Base-by-base conservation (phyloP, 768 basidiomycete genomes). In the Fomitopsis pulvina region DNA sequence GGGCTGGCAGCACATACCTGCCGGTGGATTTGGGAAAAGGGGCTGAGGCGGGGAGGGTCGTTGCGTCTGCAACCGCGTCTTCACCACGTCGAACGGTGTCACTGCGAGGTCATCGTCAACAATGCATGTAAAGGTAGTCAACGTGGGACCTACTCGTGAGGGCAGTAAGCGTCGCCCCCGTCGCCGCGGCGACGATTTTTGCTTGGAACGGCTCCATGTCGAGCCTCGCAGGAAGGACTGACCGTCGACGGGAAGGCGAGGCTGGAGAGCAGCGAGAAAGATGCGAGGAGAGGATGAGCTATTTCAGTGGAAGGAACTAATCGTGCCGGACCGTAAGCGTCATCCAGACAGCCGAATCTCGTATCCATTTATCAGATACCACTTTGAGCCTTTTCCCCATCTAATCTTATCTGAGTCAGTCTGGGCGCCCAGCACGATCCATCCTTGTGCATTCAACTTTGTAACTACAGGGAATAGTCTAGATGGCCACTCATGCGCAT, bases 51-150 rank as follows among this genome's bases (percentile, higher is more conserved):
- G 55, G 38, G 45, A 37, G 20, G 75, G 71, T n/a, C 84, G 85
- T 64, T 89, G 92, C 0, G 96, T 98, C 66, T 99, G 96, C 16
- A 99, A 72, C 25, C 96, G 82, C 11, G 95, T 98, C 67, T 98
- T 98, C 57, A 98, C 78, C 48, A 99, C 92, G 68, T 99, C 96
- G 66, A 99, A 99, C 2, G 96, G 96, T 2, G 95, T 98, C 96
- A 99, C 95, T 98, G 52, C 50, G 57, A 4, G 52, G 5, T 45
- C 14, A 34, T 21, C 2, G 22, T 57, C 52, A 28, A 22, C 39
- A 10, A 9, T 12, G 9, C 29, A 11, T 11, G 21, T 34, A 4
- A 4, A 20, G 28, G 16, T 24, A 18, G 45, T 25, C 16, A 24
- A 41, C 20, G 29, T 26, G 27, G 11, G 4, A 69, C 81, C 32